Percentiles rank a stretch among this genome's conserved stretches.
These are phyloP conservation scores for Heritiera fomes DNA, from an alignment of 345 rosid species.

Conservation along the genomic window DNA sequence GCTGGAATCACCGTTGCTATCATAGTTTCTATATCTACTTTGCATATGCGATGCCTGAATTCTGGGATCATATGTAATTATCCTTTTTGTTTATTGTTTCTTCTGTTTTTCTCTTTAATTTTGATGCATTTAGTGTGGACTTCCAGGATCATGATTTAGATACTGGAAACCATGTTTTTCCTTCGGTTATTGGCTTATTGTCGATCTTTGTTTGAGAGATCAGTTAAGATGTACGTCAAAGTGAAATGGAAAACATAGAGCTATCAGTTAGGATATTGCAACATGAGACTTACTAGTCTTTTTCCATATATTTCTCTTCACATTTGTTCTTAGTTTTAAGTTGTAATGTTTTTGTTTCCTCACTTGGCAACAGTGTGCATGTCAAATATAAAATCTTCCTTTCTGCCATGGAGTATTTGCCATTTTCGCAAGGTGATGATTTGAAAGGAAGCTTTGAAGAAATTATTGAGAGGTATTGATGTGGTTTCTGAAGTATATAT, in stretches of 20 bases:
- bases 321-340: not conserved
- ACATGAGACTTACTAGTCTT: not conserved
- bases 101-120: not conserved
- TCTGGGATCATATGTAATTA: not conserved
- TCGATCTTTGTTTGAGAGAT: not conserved
- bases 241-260: slow-evolving; percentile 10
- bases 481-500: slow-evolving; percentile 20
- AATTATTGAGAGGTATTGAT: slow-evolving; percentile 81
- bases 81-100: not conserved
- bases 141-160: not conserved
- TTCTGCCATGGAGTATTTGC: slow-evolving; percentile 87
- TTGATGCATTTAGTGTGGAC: slow-evolving; percentile 2
- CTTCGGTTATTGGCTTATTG: not conserved
- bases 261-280: not conserved
- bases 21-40: not conserved
- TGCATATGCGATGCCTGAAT: not conserved
- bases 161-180: not conserved
- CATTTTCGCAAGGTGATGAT: slow-evolving; percentile 69
- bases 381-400: slow-evolving; percentile 89
- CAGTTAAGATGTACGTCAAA: slow-evolving; percentile 13
- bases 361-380: slow-evolving; percentile 58
- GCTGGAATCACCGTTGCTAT: not conserved
- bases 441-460: slow-evolving; percentile 92
- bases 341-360: slow-evolving; percentile 4
- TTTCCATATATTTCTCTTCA: not conserved